These are phyloP conservation scores for Penicillium angulare DNA, from an alignment of 495 filamentous ascomycete genomes.

Conservation along the genomic window DNA sequence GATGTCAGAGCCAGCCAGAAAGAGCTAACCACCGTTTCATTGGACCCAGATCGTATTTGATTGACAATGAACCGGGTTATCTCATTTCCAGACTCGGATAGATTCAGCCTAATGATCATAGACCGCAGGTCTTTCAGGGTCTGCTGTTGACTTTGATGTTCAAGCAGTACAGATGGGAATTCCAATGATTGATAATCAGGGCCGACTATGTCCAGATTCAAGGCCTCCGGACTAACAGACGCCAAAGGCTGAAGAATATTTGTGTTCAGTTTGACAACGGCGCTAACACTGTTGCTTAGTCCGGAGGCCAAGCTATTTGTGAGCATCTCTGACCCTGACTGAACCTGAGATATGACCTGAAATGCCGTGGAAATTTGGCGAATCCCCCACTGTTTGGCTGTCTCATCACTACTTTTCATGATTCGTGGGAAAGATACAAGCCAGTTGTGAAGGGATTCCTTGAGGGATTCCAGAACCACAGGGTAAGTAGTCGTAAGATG, in stretches of 20 bases:
- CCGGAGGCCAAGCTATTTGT: conserved; percentile 62
- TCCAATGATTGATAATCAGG: conserved; percentile 20
- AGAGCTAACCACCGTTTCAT: conserved; percentile 59
- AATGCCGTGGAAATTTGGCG: conserved; percentile 71
- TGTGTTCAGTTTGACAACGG: conserved; percentile 32
- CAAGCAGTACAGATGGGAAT: conserved; percentile 54
- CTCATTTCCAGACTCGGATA: conserved; percentile 37
- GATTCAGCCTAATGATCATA: conserved; percentile 40
- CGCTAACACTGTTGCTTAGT: conserved; percentile 45
- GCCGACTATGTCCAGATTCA: conserved; percentile 26
- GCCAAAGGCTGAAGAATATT: conserved; percentile 29
- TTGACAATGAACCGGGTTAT: conserved; percentile 59
- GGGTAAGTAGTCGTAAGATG: conserved; percentile 63
- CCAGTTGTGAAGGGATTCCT: conserved; percentile 76
- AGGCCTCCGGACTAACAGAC: conserved; percentile 5
- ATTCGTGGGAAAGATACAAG: conserved; percentile 72
- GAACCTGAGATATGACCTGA: conserved; percentile 62
- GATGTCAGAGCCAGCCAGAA: conserved; percentile 83
- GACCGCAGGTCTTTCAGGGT: conserved; percentile 53
- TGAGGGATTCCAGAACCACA: conserved; percentile 64
- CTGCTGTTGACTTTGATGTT: conserved; percentile 61
- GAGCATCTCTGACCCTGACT: conserved; percentile 67
- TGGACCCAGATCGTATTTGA: conserved; percentile 53
- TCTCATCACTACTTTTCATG: conserved; percentile 84
- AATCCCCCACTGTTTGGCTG: conserved; percentile 66